Base-by-base conservation (phyloP, 2,329 filamentous ascomycete genomes). In the Botrytis aclada region DNA sequence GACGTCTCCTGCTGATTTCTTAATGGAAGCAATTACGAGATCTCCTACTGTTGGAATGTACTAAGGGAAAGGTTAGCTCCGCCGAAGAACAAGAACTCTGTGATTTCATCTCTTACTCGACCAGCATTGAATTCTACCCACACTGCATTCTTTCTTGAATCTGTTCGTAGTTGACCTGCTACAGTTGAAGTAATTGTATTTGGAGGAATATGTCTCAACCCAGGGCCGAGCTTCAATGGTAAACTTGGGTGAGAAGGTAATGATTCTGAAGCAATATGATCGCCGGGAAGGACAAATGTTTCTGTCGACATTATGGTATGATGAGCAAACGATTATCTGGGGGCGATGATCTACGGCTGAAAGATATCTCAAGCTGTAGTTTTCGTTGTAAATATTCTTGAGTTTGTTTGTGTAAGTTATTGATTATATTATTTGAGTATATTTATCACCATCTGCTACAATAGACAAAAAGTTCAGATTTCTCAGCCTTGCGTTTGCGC, bases 11-110 rank as follows among this genome's bases (percentile, higher is more conserved):
- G 90, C 88, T 72, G 90, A 91, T 81, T 91, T 92, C 79, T 93
- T 89, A 77, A 98, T 87, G 76, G 93, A 94, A 74, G 93, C 95
- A 80, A 99, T 93, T 76, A 98, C 90, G 65, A 97, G 89, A 82
- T 99, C 96, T 80, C 92, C 91, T n/a, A 88, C 84, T 29, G 89
- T 87, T 20, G 96, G 94, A 51, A 89, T 86, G 80, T 98, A 99
- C 89, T 96, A 80, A 83, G 77, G 18, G 39, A 20, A 62, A n/a
- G 70, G 43, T 74, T 69, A 75, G 73, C 22, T 25, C 16, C 4
- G 22, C 20, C 20, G 41, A 39, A 22, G 29, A 22, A 69, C 4
- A 39, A 18, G 45, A 25, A 45, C 9, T 29, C 29, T 20, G 43
- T 54, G 3, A 60, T 32, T 56, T 56, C 2, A 25, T 66, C 47